Evolutionary conservation across 768 basidiomycete genomes (phyloP).

Genomic region (Cystofilobasidium bisporidii): DNA sequence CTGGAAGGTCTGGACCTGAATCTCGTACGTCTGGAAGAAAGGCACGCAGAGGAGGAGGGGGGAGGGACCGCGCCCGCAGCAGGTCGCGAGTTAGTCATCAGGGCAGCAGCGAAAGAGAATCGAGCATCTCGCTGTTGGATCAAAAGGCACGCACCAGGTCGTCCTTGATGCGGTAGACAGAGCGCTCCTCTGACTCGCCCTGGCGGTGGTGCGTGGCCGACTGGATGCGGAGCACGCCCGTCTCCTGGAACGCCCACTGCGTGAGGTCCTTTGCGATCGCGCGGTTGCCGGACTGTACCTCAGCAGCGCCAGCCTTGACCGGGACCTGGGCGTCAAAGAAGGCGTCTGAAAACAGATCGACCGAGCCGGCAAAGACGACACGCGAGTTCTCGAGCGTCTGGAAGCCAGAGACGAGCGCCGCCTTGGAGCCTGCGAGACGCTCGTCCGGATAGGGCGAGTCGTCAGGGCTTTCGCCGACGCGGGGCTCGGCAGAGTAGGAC

Average conservation of each 20-base stretch:
- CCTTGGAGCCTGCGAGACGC: constrained; percentile 65
- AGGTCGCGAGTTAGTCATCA: not conserved
- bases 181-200: constrained; percentile 53
- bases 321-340: constrained; percentile 55
- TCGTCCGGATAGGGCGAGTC: constrained; percentile 24
- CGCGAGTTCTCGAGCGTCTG: constrained; percentile 71
- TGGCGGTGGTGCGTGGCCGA: constrained; percentile 56
- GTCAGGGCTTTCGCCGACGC: constrained; percentile 19
- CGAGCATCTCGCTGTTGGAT: too few species aligned
- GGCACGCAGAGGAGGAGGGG: constrained; percentile 3
- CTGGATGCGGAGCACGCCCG: constrained; percentile 67
- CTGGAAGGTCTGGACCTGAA: constrained; percentile 59
- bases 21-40: constrained; percentile 54
- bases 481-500: constrained; percentile 36
- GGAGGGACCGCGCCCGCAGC: constrained; percentile 10
- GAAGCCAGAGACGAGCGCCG: constrained; percentile 77
- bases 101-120: not conserved
- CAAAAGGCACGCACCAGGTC: constrained; percentile 51
- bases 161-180: constrained; percentile 78
- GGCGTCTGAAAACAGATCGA: constrained; percentile 68
- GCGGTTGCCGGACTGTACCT: constrained; percentile 60
- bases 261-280: constrained; percentile 65
- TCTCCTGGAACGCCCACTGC: constrained; percentile 86
- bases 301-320: constrained; percentile 39
- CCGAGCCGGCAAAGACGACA: constrained; percentile 69